Evolutionary conservation across 495 filamentous ascomycete species (phyloP).

Genomic region (Aspergillus leporis): DNA sequence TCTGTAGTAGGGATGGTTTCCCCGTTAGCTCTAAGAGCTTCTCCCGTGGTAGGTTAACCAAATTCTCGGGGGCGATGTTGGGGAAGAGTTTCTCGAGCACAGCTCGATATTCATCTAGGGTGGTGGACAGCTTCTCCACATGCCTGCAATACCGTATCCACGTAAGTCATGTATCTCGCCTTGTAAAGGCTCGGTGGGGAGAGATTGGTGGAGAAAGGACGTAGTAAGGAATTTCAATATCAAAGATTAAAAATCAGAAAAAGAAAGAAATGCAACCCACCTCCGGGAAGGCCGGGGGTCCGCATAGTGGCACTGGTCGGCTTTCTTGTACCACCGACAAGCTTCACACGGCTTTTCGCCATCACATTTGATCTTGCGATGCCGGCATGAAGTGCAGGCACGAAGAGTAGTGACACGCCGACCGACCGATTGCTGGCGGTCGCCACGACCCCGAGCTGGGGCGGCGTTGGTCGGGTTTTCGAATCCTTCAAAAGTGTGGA

Average conservation of each 20-base stretch:
- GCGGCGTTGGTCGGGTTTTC: conserved; percentile 35
- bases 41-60: conserved; percentile 48
- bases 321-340: conserved; percentile 49
- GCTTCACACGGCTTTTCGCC: conserved; percentile 49
- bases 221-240: neutral
- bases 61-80: conserved; percentile 33
- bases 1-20: conserved; percentile 17
- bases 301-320: conserved; percentile 45
- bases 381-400: conserved; percentile 48
- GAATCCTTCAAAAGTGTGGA: conserved; percentile 46
- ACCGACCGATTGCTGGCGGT: conserved; percentile 40
- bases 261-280: conserved; percentile 21
- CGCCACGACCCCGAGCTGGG: conserved; percentile 28
- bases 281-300: conserved; percentile 43
- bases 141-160: conserved; percentile 25
- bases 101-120: conserved; percentile 39
- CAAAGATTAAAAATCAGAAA: neutral
- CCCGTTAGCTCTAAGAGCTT: conserved; percentile 48
- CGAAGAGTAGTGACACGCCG: conserved; percentile 42
- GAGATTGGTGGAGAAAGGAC: neutral
- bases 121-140: conserved; percentile 44
- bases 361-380: conserved; percentile 52
- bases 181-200: neutral
- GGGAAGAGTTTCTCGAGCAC: conserved; percentile 43
- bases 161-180: neutral